Percentiles rank a stretch among this genome's conserved stretches.
Conservation (phyloP, 345 rosid species). For the Rhizophora mangle region DNA sequence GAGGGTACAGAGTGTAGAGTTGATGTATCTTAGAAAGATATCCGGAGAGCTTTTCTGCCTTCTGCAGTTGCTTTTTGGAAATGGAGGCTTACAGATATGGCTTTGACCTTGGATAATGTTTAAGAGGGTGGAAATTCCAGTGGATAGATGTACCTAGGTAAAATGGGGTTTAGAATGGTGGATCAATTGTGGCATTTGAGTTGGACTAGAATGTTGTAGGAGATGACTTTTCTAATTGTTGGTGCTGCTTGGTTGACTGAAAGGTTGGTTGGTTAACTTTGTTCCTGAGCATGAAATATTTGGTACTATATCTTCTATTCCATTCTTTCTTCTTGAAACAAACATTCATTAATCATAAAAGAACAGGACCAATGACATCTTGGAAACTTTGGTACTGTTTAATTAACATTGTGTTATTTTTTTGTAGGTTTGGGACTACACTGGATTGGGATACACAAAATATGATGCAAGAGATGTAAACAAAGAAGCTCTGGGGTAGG, state of each 20-base stretch:
- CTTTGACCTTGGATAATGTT: no score
- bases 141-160: neutral
- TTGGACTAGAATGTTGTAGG: neutral
- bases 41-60: no score
- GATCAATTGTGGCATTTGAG: neutral
- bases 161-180: neutral
- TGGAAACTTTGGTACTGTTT: neutral
- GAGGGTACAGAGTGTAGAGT: no score
- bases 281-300: neutral
- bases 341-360: no score
- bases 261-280: neutral
- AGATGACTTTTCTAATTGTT: neutral
- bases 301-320: neutral
- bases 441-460: constrained; percentile 83
- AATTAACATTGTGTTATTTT: neutral
- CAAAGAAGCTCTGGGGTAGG: constrained; percentile 79
- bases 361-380: neutral
- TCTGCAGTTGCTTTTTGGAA: no score
- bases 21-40: no score
- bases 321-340: constrained; percentile 7
- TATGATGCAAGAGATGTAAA: constrained; percentile 74
- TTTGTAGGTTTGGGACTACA: constrained; percentile 90
- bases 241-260: neutral
- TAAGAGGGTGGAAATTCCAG: no score
- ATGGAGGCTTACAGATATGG: no score